Base-by-base conservation (phyloP, 2,329 filamentous ascomycete species). In the Eutypa lata region DNA sequence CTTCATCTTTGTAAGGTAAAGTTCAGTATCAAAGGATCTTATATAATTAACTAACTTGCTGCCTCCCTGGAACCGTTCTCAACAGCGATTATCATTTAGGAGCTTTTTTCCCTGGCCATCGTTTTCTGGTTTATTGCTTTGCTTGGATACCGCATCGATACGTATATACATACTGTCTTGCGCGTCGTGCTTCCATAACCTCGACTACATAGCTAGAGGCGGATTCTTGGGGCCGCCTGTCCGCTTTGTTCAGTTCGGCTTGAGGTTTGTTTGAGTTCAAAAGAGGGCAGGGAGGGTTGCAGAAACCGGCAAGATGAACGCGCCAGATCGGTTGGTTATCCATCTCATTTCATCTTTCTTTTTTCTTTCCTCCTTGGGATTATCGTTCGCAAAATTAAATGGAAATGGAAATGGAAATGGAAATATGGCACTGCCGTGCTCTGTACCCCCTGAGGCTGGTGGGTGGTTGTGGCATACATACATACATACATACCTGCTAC, bases 311-410 rank as follows among this genome's bases (percentile, higher is more conserved):
- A 76, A 61, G 26, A 82, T 82, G 79, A 82, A 82, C 71, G 79
- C 79, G 13, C 79, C 79, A 18, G 79, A 82, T 64, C 73, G 79
- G 79, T 82, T 59, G 68, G 78, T 71, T 38, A 49, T 16, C 47
- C 47, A 50, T 50, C 50, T 51, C 21, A 21, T 48, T 49, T 31
- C 37, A 48, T 19, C 47, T 42, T 51, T 28, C 51, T 40, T 22
- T 51, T 51, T 45, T 26, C 51, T 49, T 13, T 10, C 52, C 46
- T 51, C 37, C 31, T 14, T 35, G n/a, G n/a, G n/a, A n/a, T n/a
- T n/a, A n/a, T n/a, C n/a, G n/a, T n/a, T n/a, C n/a, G n/a, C n/a
- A n/a, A n/a, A n/a, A n/a, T n/a, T n/a, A n/a, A n/a, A n/a, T n/a
- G n/a, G n/a, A n/a, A n/a, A n/a, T n/a, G n/a, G n/a, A n/a, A n/a